Base-by-base conservation (phyloP, 805 yeast genomes). In the Torulaspora microellipsoides region DNA sequence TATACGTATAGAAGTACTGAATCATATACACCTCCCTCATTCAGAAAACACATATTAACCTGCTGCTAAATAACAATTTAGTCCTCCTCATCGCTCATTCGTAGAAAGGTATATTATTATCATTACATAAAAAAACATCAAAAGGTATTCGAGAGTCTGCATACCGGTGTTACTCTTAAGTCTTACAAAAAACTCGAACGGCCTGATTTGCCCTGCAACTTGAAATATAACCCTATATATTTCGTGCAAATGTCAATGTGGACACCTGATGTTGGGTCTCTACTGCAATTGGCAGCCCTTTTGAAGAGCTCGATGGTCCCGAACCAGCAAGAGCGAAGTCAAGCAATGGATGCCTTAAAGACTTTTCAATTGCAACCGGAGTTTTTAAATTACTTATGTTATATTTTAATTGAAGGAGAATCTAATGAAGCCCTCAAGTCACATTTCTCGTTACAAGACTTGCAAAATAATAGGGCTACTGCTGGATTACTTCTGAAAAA, bases 401-500 rank as follows among this genome's bases (percentile, higher is more conserved):
- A 77, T 55, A 74, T 90, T 35, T 70, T 93, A 31, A 77, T 85
- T 14, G 82, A 81, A 34, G 68, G 71, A 14, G 60, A 60, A 9
- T 67, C 75, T 8, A 54, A 67, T 23, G 80, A 78, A 33, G 72
- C 81, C 8, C 43, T 62, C 34, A 39, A 42, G 13, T 31, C 53
- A 1, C 53, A 52, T 9, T 56, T 58, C 27, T 37, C 59, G 1
- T 34, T 38, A 8, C 40, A 45, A 20, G 66, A 60, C 15, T 34
- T 61, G 29, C 54, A 56, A 20, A 56, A 56, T 23, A 49, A 54
- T 38, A 74, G 96, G 40, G 96, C 96, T 0, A 81, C 95, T 0
- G 91, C 97, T 1, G 99, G 98, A 8, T 66, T 90, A 47, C 72
- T 81, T 56, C 73, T 93, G 63, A 91, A 93, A 60, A 91, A 90